Evolutionary conservation across 495 filamentous ascomycete species (phyloP).

Genomic region (Penicillium taxi): DNA sequence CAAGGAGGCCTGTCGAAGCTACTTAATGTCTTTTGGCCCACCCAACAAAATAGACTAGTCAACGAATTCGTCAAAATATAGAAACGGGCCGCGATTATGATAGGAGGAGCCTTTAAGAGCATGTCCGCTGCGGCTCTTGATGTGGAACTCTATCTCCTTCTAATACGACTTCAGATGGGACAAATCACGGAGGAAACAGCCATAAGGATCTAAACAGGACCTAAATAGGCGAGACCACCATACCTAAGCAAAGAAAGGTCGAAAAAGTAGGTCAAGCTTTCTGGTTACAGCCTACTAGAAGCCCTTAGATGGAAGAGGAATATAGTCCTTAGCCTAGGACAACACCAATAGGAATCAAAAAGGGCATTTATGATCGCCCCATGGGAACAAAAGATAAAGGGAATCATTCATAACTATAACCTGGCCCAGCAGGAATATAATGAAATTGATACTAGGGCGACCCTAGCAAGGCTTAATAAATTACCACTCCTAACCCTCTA

Average conservation of each 20-base stretch:
- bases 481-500: too few relatives aligned
- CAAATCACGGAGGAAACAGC: slow-evolving; percentile 7
- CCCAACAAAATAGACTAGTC: too few relatives aligned
- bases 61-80: slow-evolving; percentile 5
- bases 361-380: too few relatives aligned
- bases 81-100: slow-evolving; percentile 5
- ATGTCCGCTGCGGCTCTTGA: slow-evolving; percentile 2
- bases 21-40: too few relatives aligned
- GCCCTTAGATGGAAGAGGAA: background rate
- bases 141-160: slow-evolving; percentile 10
- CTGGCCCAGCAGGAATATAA: too few relatives aligned
- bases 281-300: background rate
- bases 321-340: too few relatives aligned
- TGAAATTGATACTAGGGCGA: too few relatives aligned
- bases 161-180: slow-evolving; percentile 9
- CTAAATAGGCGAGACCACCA: too few relatives aligned
- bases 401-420: too few relatives aligned
- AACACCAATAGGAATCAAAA: too few relatives aligned
- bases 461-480: too few relatives aligned
- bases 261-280: background rate
- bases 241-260: background rate
- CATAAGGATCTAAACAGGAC: slow-evolving; percentile 6
- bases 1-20: slow-evolving; percentile 9
- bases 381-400: too few relatives aligned
- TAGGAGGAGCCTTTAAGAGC: slow-evolving; percentile 9